These are phyloP conservation scores for Rosa lucieae DNA, from an alignment of 306 rosid species.

Conservation along the genomic window DNA sequence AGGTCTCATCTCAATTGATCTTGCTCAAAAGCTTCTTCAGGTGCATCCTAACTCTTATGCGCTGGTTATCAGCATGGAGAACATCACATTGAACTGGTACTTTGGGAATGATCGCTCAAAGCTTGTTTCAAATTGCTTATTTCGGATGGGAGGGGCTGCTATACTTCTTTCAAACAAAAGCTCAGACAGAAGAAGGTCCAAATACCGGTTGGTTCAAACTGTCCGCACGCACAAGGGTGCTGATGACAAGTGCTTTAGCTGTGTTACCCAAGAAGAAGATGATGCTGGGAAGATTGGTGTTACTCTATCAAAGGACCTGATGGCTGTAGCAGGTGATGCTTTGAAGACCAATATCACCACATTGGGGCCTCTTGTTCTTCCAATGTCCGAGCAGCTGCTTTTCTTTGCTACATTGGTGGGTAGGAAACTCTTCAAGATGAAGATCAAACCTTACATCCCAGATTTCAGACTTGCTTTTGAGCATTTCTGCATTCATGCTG, in stretches of 20 bases:
- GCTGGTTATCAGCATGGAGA: constrained; percentile 87
- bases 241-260: constrained; percentile 79
- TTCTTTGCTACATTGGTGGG: constrained; percentile 71
- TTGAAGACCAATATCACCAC: constrained; percentile 87
- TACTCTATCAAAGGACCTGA: constrained; percentile 82
- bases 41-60: constrained; percentile 85
- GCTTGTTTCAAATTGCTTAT: constrained; percentile 82
- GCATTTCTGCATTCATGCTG: constrained; percentile 91
- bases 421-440: constrained; percentile 75
- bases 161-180: constrained; percentile 70
- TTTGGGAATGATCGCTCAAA: constrained; percentile 86
- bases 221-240: constrained; percentile 90
- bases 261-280: constrained; percentile 93
- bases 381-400: constrained; percentile 83
- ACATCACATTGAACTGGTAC: constrained; percentile 94
- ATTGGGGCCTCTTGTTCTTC: constrained; percentile 83
- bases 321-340: constrained; percentile 95
- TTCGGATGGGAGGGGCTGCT: constrained; percentile 93
- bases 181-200: constrained; percentile 79
- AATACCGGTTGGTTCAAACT: constrained; percentile 61
- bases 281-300: constrained; percentile 68
- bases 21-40: constrained; percentile 88
- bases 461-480: constrained; percentile 90
- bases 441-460: constrained; percentile 90
- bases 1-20: constrained; percentile 80